Evolutionary conservation across 768 basidiomycete genomes (phyloP).

Genomic region (Coprinopsis sp.): DNA sequence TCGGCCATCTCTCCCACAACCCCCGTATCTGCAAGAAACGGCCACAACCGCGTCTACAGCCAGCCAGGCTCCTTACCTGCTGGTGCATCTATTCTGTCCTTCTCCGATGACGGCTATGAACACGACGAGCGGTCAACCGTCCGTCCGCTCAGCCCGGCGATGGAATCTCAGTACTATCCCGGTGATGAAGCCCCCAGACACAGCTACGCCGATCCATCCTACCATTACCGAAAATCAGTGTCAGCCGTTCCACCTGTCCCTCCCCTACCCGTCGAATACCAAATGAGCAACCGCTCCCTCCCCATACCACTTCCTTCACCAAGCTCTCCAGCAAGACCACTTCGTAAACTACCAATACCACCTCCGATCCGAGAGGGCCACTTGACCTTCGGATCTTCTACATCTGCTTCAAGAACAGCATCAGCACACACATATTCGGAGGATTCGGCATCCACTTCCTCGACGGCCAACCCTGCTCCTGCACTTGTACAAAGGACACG

Average conservation of each 20-base stretch:
- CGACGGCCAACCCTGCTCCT: not conserved
- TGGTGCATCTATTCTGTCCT: slow-evolving; percentile 11
- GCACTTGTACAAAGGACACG: not conserved
- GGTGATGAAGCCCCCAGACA: slow-evolving; percentile 42
- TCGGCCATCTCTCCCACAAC: slow-evolving; percentile 35
- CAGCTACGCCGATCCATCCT: slow-evolving; percentile 38
- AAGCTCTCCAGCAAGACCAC: not conserved
- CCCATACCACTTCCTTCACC: slow-evolving; percentile 11
- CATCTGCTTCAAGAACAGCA: not conserved
- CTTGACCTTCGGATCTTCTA: not conserved
- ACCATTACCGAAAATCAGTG: slow-evolving; percentile 27
- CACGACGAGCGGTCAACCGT: slow-evolving; percentile 24
- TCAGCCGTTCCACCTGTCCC: slow-evolving; percentile 34
- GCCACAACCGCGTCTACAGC: slow-evolving; percentile 22
- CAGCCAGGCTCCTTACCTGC: slow-evolving; percentile 8
- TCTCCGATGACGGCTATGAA: slow-evolving; percentile 29
- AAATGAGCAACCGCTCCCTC: slow-evolving; percentile 14
- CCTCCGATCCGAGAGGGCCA: not conserved
- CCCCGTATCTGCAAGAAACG: slow-evolving; percentile 15
- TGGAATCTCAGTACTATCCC: slow-evolving; percentile 45
- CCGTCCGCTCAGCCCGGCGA: slow-evolving; percentile 38
- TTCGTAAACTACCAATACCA: not conserved
- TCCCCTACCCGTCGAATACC: slow-evolving; percentile 28
- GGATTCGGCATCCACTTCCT: not conserved
- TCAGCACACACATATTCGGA: not conserved